phyloP scores from a whole-genome alignment of 306 rosid species.

The Quercus glauca region DNA sequence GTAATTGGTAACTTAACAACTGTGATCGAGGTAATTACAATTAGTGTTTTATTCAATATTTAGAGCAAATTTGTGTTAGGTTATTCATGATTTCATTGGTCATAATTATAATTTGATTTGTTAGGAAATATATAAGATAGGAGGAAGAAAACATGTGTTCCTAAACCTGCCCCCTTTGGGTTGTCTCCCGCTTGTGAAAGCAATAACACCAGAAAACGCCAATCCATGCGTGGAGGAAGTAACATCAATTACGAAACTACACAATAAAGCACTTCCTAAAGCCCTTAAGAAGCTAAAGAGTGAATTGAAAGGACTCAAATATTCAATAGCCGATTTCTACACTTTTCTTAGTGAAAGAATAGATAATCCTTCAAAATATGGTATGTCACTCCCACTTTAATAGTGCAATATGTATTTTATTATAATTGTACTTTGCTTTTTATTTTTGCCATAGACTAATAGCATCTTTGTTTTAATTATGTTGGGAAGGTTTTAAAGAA shows the following conservation, averaged over 20 bases:
- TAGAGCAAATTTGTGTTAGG: too few species aligned
- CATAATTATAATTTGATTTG: neutral
- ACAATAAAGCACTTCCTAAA: conserved; percentile 16
- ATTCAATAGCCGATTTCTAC: neutral
- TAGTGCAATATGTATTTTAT: too few species aligned
- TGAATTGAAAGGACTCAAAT: neutral
- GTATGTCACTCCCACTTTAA: neutral
- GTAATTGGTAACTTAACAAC: neutral
- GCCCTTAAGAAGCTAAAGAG: conserved; percentile 13
- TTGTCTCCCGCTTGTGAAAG: conserved; percentile 17
- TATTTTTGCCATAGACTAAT: too few species aligned
- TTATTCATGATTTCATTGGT: too few species aligned
- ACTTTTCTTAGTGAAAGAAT: neutral
- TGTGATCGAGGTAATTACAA: neutral
- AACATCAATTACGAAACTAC: conserved; percentile 21
- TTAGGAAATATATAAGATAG: neutral
- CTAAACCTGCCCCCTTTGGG: conserved; percentile 18
- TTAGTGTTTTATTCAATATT: neutral
- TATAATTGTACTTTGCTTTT: too few species aligned
- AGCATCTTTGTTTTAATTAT: neutral
- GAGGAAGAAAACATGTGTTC: neutral
- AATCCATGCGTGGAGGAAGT: conserved; percentile 21
- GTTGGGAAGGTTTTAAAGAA: conserved; percentile 35
- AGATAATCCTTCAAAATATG: neutral
- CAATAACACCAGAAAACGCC: neutral